phyloP scores from a whole-genome alignment of 371 early-diverging fungal genomes.

The Parasitella parasitica region DNA sequence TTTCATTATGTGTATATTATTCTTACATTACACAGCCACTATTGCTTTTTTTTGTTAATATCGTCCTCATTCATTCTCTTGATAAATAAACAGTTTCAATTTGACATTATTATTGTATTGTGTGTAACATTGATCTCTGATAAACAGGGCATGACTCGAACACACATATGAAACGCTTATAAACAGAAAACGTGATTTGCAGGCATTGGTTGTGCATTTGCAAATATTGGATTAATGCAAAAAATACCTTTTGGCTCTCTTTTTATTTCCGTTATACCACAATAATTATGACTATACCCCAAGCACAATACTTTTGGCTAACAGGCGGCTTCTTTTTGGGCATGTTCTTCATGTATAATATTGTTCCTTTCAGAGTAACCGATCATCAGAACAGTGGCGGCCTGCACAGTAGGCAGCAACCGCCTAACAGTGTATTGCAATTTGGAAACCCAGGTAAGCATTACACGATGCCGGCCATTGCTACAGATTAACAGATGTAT shows the following conservation, averaged over 20 bases:
- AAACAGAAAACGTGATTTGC: neutral
- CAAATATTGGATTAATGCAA: neutral
- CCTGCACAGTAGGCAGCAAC: neutral
- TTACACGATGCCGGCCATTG: no score
- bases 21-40: neutral
- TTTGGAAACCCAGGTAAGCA: constrained; percentile 49
- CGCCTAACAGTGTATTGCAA: constrained; percentile 23
- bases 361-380: constrained; percentile 4
- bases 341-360: constrained; percentile 20
- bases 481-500: no score
- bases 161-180: neutral
- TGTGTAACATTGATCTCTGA: neutral
- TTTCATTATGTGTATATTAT: constrained; percentile 10
- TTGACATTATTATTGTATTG: neutral
- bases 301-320: constrained; percentile 9
- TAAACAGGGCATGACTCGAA: neutral
- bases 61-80: neutral
- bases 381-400: neutral
- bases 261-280: neutral
- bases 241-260: neutral
- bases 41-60: constrained; percentile 1
- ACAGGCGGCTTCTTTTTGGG: constrained; percentile 28
- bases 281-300: constrained; percentile 6
- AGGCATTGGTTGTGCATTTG: neutral
- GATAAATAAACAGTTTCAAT: neutral